phyloP scores from a whole-genome alignment of 2,329 filamentous ascomycete genomes.

The Sporothrix humicola region DNA sequence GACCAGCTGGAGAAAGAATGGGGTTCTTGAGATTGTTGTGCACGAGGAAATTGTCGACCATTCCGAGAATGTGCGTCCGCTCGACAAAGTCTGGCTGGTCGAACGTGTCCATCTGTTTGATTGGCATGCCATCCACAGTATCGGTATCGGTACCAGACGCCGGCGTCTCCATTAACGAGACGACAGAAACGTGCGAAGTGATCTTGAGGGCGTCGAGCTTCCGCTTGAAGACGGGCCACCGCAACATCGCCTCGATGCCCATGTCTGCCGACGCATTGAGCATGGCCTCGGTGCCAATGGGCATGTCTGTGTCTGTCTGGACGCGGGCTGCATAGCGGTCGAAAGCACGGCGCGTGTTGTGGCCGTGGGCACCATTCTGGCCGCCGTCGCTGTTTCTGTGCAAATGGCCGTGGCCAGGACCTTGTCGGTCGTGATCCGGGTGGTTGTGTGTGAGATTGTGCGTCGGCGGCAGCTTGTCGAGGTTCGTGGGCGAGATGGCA shows the following conservation, averaged over 20 bases:
- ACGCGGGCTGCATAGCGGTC: constrained; percentile 18
- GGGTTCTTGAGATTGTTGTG: constrained; percentile 60
- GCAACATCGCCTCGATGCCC: constrained; percentile 34
- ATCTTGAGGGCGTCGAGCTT: constrained; percentile 20
- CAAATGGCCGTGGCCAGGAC: not conserved
- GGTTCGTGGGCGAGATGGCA: not conserved
- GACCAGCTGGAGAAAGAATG: constrained; percentile 52
- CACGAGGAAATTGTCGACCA: constrained; percentile 34
- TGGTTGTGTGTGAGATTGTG: not conserved
- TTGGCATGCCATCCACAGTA: constrained; percentile 12
- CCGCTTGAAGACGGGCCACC: constrained; percentile 31
- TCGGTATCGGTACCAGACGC: not conserved
- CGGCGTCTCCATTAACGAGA: constrained; percentile 16
- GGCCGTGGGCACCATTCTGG: not conserved
- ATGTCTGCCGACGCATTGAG: constrained; percentile 28
- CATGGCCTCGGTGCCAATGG: constrained; percentile 27
- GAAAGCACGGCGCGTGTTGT: constrained; percentile 7
- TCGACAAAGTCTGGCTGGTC: not conserved
- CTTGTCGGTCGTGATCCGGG: not conserved
- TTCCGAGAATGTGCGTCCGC: constrained; percentile 7
- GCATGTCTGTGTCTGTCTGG: constrained; percentile 28
- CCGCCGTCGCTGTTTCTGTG: constrained; percentile 25
- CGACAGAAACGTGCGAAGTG: not conserved
- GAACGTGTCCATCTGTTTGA: not conserved
- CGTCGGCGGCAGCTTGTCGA: not conserved